These are phyloP conservation scores for Larix sibirica DNA, from an alignment of 83 land plant species.

Conservation along the genomic window DNA sequence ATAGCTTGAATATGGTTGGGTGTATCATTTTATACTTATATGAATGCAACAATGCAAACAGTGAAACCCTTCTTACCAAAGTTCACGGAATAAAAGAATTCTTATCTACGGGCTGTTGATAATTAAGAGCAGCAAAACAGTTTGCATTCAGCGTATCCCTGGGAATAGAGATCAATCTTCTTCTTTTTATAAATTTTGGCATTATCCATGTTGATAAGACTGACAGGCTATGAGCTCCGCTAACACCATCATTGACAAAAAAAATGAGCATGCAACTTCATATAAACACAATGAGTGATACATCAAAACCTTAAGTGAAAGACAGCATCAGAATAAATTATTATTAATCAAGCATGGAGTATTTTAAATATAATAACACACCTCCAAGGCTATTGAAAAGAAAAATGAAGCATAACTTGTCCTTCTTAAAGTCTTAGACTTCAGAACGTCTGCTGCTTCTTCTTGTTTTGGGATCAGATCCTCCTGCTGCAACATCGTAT, in stretches of 20 bases:
- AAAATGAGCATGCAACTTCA: neutral
- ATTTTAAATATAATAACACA: neutral
- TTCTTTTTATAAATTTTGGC: too few species aligned
- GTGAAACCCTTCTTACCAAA: too few species aligned
- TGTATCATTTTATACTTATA: too few species aligned
- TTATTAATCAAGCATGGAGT: neutral
- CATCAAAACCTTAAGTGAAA: neutral
- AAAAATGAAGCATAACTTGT: neutral
- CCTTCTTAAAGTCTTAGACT: neutral
- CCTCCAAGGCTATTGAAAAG: neutral
- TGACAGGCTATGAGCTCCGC: too few species aligned
- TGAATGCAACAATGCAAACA: too few species aligned
- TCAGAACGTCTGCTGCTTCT: neutral
- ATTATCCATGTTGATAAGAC: too few species aligned
- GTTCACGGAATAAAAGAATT: too few species aligned
- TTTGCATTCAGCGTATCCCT: too few species aligned
- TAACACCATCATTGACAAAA: neutral
- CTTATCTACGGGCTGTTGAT: too few species aligned
- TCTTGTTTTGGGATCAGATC: neutral
- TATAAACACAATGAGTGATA: neutral
- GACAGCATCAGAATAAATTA: neutral
- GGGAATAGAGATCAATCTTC: too few species aligned
- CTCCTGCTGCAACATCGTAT: neutral
- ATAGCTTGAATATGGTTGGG: too few species aligned
- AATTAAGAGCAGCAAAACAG: too few species aligned